A percentile compares a stretch with the other conserved stretches of the same genome.
These are phyloP conservation scores for Apiosordaria backusii DNA, from an alignment of 495 filamentous ascomycete species.

Conservation along the genomic window DNA sequence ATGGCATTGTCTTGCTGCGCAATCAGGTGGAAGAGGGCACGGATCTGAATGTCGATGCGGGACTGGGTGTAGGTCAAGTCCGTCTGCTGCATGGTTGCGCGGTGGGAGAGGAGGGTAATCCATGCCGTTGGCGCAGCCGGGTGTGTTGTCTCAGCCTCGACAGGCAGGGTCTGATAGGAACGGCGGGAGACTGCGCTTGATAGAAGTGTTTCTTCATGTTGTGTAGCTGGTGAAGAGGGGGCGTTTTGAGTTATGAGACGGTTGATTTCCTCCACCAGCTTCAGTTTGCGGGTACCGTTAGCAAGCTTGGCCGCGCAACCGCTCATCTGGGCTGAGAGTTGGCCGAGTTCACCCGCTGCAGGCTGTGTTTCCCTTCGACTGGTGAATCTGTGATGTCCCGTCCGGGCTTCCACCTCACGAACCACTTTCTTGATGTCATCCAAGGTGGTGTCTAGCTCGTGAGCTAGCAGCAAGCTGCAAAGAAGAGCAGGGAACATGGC, in stretches of 20 bases:
- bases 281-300: conserved; percentile 28
- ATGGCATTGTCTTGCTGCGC: conserved; percentile 34
- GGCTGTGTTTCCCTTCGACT: conserved; percentile 24
- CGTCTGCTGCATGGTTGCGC: conserved; percentile 27
- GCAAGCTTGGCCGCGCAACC: conserved; percentile 32
- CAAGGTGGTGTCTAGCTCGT: conserved; percentile 26
- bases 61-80: conserved; percentile 30
- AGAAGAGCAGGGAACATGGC: conserved; percentile 33
- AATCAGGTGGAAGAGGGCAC: conserved; percentile 31
- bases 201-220: no score
- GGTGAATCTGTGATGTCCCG: conserved; percentile 29
- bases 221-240: no score
- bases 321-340: conserved; percentile 28
- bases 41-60: conserved; percentile 34
- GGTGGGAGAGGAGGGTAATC: conserved; percentile 18
- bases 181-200: no score
- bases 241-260: conserved; percentile 23
- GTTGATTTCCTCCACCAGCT: conserved; percentile 26
- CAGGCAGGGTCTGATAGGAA: neutral
- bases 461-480: conserved; percentile 25
- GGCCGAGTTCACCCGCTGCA: conserved; percentile 28
- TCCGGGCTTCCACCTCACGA: conserved; percentile 28
- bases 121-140: neutral
- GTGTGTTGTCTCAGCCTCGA: neutral
- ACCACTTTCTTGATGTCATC: conserved; percentile 29